phyloP scores from a whole-genome alignment of 2,329 filamentous ascomycete genomes.

The Fusarium globosum region DNA sequence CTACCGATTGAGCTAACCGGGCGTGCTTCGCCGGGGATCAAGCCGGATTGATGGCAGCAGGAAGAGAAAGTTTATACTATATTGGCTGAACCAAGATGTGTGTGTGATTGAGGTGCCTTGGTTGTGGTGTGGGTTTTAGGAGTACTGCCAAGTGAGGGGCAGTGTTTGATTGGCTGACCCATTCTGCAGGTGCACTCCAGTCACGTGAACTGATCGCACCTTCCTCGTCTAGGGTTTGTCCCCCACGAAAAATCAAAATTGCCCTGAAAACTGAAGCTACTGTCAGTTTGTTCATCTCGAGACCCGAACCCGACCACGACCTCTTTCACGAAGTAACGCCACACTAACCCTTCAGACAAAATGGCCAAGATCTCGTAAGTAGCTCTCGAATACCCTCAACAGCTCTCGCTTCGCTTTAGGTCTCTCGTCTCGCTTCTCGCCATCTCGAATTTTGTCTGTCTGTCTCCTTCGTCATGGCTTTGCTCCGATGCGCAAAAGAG shows the following conservation, averaged over 20 bases:
- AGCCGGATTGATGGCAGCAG: slow-evolving; percentile 24
- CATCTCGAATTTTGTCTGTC: slow-evolving; percentile 2
- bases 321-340: slow-evolving; percentile 55
- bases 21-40: slow-evolving; percentile 62
- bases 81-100: neutral
- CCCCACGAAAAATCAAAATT: slow-evolving; percentile 46
- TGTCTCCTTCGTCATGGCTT: slow-evolving; percentile 25
- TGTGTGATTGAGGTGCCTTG: neutral
- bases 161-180: neutral
- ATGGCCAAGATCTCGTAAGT: slow-evolving; percentile 74
- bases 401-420: neutral
- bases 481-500: slow-evolving; percentile 20
- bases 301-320: slow-evolving; percentile 51
- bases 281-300: slow-evolving; percentile 48
- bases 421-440: neutral
- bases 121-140: neutral
- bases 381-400: neutral
- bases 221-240: slow-evolving; percentile 54
- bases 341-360: slow-evolving; percentile 60
- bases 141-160: neutral
- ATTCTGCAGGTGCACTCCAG: neutral
- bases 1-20: slow-evolving; percentile 59
- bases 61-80: rapidly evolving
- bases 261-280: slow-evolving; percentile 30
- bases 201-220: slow-evolving; percentile 47